Evolutionary conservation across 768 basidiomycete species (phyloP).

Genomic region (Suillus ampliporus): DNA sequence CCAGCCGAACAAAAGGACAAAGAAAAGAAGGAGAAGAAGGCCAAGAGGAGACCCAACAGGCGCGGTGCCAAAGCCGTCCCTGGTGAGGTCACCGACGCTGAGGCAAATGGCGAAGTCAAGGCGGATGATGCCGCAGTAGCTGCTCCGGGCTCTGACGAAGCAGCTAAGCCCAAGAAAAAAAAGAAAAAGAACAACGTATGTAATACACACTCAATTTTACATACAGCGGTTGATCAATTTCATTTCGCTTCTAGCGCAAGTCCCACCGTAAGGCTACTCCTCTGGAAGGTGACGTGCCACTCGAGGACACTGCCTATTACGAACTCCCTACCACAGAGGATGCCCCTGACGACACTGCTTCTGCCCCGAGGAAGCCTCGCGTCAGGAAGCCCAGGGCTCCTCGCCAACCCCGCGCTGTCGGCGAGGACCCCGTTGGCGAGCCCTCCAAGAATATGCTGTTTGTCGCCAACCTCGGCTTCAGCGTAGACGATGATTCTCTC

Average conservation of each 20-base stretch:
- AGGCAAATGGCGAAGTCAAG: conserved; percentile 79
- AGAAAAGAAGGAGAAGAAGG: conserved; percentile 77
- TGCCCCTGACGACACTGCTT: conserved; percentile 40
- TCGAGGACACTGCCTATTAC: conserved; percentile 35
- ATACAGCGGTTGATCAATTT: conserved; percentile 15
- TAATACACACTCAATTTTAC: conserved; percentile 3
- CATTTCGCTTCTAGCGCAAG: conserved; percentile 55
- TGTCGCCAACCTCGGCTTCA: conserved; percentile 98
- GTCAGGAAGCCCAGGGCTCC: conserved; percentile 61
- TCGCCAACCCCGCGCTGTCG: conserved; percentile 69
- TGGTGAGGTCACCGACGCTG: conserved; percentile 89
- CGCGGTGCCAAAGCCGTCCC: conserved; percentile 87
- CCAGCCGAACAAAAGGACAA: conserved; percentile 84
- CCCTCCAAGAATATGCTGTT: conserved; percentile 91
- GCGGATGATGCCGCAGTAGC: conserved; percentile 57
- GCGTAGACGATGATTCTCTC: conserved; percentile 84
- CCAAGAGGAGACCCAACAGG: conserved; percentile 83
- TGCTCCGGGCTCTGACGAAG: conserved; percentile 55
- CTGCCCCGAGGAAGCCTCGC: conserved; percentile 53
- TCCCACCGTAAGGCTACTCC: conserved; percentile 47
- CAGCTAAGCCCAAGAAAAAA: conserved; percentile 75
- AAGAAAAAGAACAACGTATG: conserved; percentile 74
- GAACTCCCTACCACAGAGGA: conserved; percentile 44
- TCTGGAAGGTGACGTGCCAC: conserved; percentile 33
- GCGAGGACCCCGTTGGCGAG: conserved; percentile 86